phyloP scores from a whole-genome alignment of 306 rosid genomes.

The Calophaca sinica region DNA sequence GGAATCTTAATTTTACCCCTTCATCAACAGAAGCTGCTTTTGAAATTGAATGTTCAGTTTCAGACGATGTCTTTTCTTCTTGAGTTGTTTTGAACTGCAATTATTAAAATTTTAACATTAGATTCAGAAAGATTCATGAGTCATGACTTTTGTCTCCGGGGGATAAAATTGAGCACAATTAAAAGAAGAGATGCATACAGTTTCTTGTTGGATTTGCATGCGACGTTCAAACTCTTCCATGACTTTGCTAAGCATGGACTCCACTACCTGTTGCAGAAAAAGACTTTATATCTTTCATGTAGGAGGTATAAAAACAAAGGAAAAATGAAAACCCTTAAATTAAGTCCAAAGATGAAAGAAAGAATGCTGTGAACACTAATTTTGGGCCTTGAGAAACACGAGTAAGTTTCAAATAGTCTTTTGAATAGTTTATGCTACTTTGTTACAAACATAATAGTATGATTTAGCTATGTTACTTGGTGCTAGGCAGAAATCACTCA shows the following conservation, averaged over 20 bases:
- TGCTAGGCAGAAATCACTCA: not conserved
- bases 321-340: not conserved
- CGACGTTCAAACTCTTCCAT: constrained; percentile 82
- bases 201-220: constrained; percentile 56
- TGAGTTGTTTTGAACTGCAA: constrained; percentile 63
- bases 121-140: not conserved
- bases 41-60: constrained; percentile 50
- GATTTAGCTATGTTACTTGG: not conserved
- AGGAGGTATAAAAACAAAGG: constrained; percentile 8
- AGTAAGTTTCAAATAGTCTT: not conserved
- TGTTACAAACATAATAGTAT: not conserved
- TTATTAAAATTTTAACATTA: constrained; percentile 22
- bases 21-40: constrained; percentile 53
- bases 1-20: constrained; percentile 57
- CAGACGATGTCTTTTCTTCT: constrained; percentile 48
- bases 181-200: constrained; percentile 51
- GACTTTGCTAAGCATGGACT: constrained; percentile 75
- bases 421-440: not conserved
- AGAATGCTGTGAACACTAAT: not conserved
- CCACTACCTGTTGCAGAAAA: constrained; percentile 68
- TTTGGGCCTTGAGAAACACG: not conserved
- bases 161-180: too few relatives aligned
- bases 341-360: constrained; percentile 8
- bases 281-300: not conserved
- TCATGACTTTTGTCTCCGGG: not conserved